Evolutionary conservation across 73 alveolate genomes (phyloP), one percentile per base, ranked within the genome.

Genomic region (Paramecium caudatum): DNA sequence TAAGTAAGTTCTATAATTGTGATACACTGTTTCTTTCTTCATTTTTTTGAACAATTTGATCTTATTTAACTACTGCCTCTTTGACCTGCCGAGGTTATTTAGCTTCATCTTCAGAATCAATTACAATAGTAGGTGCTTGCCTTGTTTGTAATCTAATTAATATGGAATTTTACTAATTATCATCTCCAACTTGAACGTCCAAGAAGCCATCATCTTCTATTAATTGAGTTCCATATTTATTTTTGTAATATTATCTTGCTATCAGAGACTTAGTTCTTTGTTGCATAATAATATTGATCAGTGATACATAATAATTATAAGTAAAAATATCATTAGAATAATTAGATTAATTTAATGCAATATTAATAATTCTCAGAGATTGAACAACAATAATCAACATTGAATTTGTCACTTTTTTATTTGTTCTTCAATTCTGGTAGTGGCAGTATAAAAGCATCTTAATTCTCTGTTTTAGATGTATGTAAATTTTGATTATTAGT

Each of bases 361-460:
- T 46, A 2, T 13, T 55, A 55, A 55, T 6, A 55, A 10, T 55
- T 55, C 7, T 55, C 80, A 19, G 80, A 55, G 25, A 55, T 19
- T 10, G 80, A 55, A 55, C 7, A 55, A 55, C 12, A 55, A 8
- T 21, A 55, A 55, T 10, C 21, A 27, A 55, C 80, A 55, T 55
- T 55, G 16, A 55, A 55, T 55, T 55, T 55, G n/a, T 37, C 46
- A 21, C 30, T 55, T 32, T 65, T 30, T 41, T 74, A 74, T 74
- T 43, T 74, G 19, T 74, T 74, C 32, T 74, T 36, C 88, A 74
- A 74, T 74, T 19, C 65, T 12, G 88, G 88, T 10, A 74, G 88
- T 74, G 88, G 88, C 12, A 43, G 88, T 37, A 68, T 74, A 8
- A 74, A 45, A 13, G 88, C 69, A 6, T 39, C 19, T 19, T 23